These are phyloP conservation scores for Zygoascus flipseniorum DNA, from an alignment of 805 yeast species.

Conservation along the genomic window DNA sequence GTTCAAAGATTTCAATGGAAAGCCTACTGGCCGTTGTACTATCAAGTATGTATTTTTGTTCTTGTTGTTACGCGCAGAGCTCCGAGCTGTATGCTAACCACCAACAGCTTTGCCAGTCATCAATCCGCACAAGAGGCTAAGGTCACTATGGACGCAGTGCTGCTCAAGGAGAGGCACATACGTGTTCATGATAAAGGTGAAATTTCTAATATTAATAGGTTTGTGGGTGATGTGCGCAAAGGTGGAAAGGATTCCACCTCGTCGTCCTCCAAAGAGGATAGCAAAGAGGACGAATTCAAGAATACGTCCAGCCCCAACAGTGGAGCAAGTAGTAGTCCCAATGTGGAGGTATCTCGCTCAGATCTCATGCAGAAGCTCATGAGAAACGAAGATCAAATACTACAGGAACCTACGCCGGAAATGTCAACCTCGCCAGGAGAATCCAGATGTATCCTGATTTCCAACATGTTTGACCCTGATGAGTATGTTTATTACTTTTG, in stretches of 20 bases:
- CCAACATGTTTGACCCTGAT: constrained; percentile 27
- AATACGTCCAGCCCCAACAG: neutral
- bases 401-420: neutral
- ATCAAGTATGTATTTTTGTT: neutral
- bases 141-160: constrained; percentile 24
- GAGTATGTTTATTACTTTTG: neutral
- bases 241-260: neutral
- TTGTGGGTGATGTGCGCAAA: neutral
- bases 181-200: constrained; percentile 15
- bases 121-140: constrained; percentile 21
- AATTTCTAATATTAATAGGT: constrained; percentile 12
- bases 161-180: constrained; percentile 23
- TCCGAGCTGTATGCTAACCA: neutral
- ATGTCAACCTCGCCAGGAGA: neutral
- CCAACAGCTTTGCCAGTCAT: constrained; percentile 6
- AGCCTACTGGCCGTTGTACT: neutral
- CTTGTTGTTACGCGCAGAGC: neutral
- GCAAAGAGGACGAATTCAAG: neutral
- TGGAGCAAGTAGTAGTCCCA: neutral
- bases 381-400: constrained; percentile 22
- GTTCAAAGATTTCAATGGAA: constrained; percentile 56
- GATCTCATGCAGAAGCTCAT: constrained; percentile 25
- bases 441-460: constrained; percentile 19
- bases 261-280: constrained; percentile 3
- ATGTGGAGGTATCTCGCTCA: constrained; percentile 21